Base-by-base conservation (phyloP, 2,329 filamentous ascomycete species). In the Septoria petroselini region DNA sequence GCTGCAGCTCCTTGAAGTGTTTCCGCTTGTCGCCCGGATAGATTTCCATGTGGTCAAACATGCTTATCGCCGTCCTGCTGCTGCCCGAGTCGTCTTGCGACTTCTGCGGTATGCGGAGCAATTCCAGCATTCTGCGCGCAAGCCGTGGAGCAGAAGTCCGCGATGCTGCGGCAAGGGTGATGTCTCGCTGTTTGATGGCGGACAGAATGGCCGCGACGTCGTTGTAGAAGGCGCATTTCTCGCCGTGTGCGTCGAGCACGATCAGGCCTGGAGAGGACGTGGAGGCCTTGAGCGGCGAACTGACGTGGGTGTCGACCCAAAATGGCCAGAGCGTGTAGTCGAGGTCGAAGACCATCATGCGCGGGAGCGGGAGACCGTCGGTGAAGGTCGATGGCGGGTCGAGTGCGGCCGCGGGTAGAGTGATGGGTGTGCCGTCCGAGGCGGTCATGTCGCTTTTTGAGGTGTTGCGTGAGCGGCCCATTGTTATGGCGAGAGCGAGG, bases 321-420 rank as follows among this genome's bases (percentile, higher is more conserved):
- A 96, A 96, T 3, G 91, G 90, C 93, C 91, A 97, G n/a, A 97
- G 78, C 0, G 93, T 97, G 76, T 96, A 97, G 76, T 97, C 91
- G 55, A 97, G 82, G 69, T 97, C 93, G 73, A 97, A 96, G 57
- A 93, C 87, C 62, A 97, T 79, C 59, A 95, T 78, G 54, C 84
- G 83, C 0, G 91, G 91, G 1, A 95, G 79, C 0, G 89, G 87
- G 0, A 83, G 79, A 34, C 81, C 77, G 59, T 85, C 82, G 53
- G 72, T 80, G 70, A 85, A 82, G 9, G 80, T 83, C 12, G 72
- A 67, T 3, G 79, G 79, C 55, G 72, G 67, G 29, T 63, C 59
- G 4, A 68, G 63, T 17, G 65, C 63, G 17, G 65, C 58, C 7
- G 71, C 62, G 2, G 70, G 66, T 4, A 65, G 64, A 6, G 68